Percentiles rank a stretch among this genome's conserved stretches.
Evolutionary conservation across 345 rosid genomes (phyloP).

Genomic region (Populus deltoides): DNA sequence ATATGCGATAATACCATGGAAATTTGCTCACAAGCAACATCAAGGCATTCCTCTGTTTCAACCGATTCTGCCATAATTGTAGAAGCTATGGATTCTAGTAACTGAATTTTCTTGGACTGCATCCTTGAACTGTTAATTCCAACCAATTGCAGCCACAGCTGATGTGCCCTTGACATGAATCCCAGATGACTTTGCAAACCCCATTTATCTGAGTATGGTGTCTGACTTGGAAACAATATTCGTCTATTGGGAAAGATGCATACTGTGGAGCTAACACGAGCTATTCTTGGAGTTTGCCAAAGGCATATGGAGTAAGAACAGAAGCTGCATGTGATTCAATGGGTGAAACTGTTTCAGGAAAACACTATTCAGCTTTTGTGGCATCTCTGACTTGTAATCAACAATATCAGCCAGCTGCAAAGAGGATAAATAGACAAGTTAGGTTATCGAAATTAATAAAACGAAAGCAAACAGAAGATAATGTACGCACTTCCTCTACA

Average conservation of each 20-base stretch:
- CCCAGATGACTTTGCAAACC: constrained; percentile 52
- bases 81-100: constrained; percentile 50
- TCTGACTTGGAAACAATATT: constrained; percentile 47
- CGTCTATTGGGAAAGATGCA: constrained; percentile 51
- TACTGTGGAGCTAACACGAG: constrained; percentile 59
- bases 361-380: constrained; percentile 34
- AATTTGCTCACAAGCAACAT: constrained; percentile 53
- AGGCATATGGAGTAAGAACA: constrained; percentile 56
- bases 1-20: constrained; percentile 35
- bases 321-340: constrained; percentile 59
- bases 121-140: constrained; percentile 33
- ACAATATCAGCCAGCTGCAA: constrained; percentile 46
- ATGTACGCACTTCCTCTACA: constrained; percentile 36
- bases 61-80: constrained; percentile 42
- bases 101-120: constrained; percentile 38
- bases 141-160: constrained; percentile 55
- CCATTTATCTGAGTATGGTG: constrained; percentile 48
- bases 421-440: constrained; percentile 1
- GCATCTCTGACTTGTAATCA: constrained; percentile 39
- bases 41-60: constrained; percentile 52
- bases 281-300: constrained; percentile 56
- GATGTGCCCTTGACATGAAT: constrained; percentile 46
- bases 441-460: background rate
- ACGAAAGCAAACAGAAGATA: background rate
- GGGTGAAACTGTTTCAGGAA: constrained; percentile 56